Percentiles rank a stretch among this genome's conserved stretches.
Evolutionary conservation across 345 rosid genomes (phyloP).

Genomic region (Gossypium herbaceum): DNA sequence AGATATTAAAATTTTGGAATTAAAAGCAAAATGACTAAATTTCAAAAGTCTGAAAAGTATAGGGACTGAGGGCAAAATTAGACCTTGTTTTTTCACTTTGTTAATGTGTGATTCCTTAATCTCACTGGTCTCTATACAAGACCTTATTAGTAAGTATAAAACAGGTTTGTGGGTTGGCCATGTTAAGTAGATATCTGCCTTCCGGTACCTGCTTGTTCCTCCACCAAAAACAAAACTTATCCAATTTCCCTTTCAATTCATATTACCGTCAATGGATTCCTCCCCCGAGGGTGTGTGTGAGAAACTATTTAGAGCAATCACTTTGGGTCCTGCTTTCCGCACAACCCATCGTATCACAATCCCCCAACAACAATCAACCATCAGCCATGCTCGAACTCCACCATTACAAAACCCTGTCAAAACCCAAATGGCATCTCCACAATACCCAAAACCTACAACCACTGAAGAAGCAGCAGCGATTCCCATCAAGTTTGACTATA

Average conservation of each 20-base stretch:
- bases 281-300: constrained; percentile 20
- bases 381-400: constrained; percentile 1
- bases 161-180: neutral
- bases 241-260: neutral
- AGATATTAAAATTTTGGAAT: no score
- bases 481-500: constrained; percentile 24
- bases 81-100: no score
- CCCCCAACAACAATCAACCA: constrained; percentile 3
- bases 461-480: constrained; percentile 11
- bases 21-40: no score
- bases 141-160: neutral
- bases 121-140: no score
- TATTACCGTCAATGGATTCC: constrained; percentile 19
- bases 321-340: constrained; percentile 19
- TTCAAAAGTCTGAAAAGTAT: no score
- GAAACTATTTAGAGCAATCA: constrained; percentile 30
- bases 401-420: neutral
- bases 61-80: no score
- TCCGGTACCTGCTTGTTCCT: neutral
- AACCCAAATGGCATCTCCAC: neutral
- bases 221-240: neutral
- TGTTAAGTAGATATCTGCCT: neutral
- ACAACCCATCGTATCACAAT: constrained; percentile 21
- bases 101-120: no score
- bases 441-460: neutral